Evolutionary conservation across 2,329 filamentous ascomycete genomes (phyloP), one percentile per base, ranked within the genome.

Genomic region (Ophiostoma populinum): DNA sequence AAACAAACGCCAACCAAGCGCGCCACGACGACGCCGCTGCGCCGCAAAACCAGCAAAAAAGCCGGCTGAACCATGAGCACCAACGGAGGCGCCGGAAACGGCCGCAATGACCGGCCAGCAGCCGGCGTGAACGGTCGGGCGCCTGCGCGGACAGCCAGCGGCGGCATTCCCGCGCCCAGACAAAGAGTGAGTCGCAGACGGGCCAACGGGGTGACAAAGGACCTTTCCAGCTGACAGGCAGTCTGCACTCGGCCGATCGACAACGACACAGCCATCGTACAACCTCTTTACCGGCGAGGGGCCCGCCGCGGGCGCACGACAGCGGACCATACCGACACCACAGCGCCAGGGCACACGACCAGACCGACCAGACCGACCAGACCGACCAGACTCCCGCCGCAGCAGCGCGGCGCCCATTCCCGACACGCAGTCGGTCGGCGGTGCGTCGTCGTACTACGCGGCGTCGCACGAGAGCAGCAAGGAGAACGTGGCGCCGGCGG

Each of bases 401-500:
- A 40, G 13, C 43, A 36, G 41, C 32, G 29, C 35, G 7, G 29
- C 30, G 12, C 19, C 30, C 10, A 13, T 38, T 37, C 47, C 15
- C 42, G 46, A 24, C 40, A 44, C 17, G 37, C 44, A 38, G 21
- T 36, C 35, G 2, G 32, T 32, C 7, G 27, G 30, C 38, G 39
- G 12, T 34, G 34, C n/a, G 24, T 45, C 27, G 32, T 62, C 59
- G 9, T 49, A 55, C 42, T 59, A 56, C 16, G 57, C 58, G 13
- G 38, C 57, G n/a, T 71, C 68, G 30, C 61, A 58, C 42, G 67
- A 72, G 38, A 71, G 67, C 48, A 67, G 56, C 41, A 73, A 69
- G 47, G 70, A 69, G 48, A 74, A 73, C 47, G 58, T 67, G 45
- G 63, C 67, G 21, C 69, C 70, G 0, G 58, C 65, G 1, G 69